phyloP scores from a whole-genome alignment of 305 asterid species.

The Ajuga reptans region DNA sequence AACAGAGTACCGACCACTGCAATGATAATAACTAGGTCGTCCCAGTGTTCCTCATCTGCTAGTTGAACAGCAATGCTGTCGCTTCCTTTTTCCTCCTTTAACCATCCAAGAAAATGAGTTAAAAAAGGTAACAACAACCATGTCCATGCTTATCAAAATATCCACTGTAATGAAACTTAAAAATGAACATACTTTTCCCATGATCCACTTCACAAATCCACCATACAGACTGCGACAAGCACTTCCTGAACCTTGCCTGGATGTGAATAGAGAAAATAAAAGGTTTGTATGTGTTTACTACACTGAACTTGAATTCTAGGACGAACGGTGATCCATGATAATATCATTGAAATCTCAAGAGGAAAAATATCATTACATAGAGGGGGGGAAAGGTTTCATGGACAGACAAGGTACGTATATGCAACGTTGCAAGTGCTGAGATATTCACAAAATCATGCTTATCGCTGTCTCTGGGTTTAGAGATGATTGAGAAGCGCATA shows the following conservation, averaged over 20 bases:
- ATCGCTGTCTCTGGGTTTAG: not conserved
- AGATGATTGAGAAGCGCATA: not conserved
- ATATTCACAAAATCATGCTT: not conserved
- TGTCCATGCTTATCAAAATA: not conserved
- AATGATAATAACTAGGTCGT: constrained; percentile 82
- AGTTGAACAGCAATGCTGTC: constrained; percentile 91
- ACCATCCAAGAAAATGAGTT: constrained; percentile 24
- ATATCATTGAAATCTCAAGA: not conserved
- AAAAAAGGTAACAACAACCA: not conserved
- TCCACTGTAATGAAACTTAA: not conserved
- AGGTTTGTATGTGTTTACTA: not conserved
- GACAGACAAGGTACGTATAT: not conserved
- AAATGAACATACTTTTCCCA: constrained; percentile 67
- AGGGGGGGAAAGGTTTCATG: too few species aligned
- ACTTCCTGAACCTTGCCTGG: constrained; percentile 74
- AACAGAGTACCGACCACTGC: constrained; percentile 58
- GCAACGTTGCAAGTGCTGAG: not conserved
- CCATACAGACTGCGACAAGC: constrained; percentile 94
- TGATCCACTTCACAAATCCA: constrained; percentile 97
- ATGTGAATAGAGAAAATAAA: constrained; percentile 3
- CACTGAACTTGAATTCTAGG: not conserved
- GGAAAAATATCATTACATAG: not conserved
- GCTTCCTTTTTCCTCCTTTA: constrained; percentile 72
- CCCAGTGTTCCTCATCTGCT: constrained; percentile 91
- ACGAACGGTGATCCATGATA: not conserved